phyloP scores from a whole-genome alignment of 148 eudicot genomes.

The Oxyria digyna region DNA sequence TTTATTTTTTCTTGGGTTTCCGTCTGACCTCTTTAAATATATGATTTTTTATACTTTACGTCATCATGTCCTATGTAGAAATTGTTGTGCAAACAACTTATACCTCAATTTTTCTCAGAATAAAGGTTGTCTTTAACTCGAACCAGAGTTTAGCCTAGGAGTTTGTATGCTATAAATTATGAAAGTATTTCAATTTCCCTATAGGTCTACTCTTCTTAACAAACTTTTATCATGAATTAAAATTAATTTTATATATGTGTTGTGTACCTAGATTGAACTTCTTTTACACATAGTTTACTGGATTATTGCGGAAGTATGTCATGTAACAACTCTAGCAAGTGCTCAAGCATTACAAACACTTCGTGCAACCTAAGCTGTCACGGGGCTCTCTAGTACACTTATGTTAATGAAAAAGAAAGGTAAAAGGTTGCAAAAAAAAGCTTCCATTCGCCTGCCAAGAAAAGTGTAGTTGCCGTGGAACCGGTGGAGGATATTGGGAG shows the following conservation, averaged over 20 bases:
- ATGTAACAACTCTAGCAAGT: background rate
- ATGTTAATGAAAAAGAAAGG: background rate
- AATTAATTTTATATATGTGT: background rate
- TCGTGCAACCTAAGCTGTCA: background rate
- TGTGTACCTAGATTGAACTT: background rate
- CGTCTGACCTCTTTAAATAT: background rate
- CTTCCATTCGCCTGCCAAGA: background rate
- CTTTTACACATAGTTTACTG: background rate
- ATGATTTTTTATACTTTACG: background rate
- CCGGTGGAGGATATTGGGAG: background rate
- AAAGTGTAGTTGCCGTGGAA: background rate
- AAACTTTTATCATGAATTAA: background rate
- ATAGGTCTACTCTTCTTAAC: background rate
- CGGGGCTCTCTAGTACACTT: background rate
- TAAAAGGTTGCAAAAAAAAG: background rate
- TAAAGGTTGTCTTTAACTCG: background rate
- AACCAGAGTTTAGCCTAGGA: background rate
- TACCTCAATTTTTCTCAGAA: background rate
- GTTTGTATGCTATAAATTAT: background rate
- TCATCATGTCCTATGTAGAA: background rate
- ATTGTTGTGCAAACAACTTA: background rate
- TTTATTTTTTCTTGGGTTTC: background rate
- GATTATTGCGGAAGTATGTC: background rate
- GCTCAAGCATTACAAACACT: slow-evolving; percentile 1
- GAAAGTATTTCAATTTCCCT: background rate